phyloP scores from a whole-genome alignment of 2,329 filamentous ascomycete species.

The Penicillium sp. region DNA sequence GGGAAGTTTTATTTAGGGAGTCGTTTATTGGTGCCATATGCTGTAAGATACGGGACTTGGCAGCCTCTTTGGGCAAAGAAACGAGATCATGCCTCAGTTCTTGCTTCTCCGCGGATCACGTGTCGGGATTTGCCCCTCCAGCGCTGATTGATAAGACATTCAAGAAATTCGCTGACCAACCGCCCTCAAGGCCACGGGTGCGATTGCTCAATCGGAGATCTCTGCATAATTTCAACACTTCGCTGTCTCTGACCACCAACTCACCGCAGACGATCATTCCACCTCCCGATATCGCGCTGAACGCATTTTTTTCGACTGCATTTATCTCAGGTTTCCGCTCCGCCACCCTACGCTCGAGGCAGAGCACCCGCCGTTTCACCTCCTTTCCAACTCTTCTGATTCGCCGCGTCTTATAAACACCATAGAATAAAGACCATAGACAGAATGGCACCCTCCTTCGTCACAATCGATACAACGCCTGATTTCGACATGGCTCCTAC shows the following conservation, averaged over 20 bases:
- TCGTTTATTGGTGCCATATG: not conserved
- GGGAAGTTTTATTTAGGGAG: not conserved
- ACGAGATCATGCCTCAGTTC: not conserved
- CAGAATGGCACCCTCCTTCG: slow-evolving; percentile 23
- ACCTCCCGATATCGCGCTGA: not conserved
- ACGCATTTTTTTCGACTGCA: not conserved
- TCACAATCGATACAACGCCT: slow-evolving; percentile 59
- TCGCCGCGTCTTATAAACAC: not conserved
- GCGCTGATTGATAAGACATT: slow-evolving; percentile 11
- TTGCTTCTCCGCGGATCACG: slow-evolving; percentile 16
- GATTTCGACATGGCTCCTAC: slow-evolving; percentile 53
- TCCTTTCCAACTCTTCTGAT: not conserved
- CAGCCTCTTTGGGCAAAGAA: not conserved
- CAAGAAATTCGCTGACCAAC: slow-evolving; percentile 8
- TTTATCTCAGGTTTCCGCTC: too few relatives aligned
- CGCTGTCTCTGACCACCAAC: not conserved
- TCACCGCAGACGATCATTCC: not conserved
- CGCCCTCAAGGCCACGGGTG: not conserved
- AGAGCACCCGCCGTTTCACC: not conserved
- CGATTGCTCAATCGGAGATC: slow-evolving; percentile 4
- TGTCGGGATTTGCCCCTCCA: slow-evolving; percentile 6
- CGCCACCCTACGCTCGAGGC: not conserved
- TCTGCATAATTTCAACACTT: not conserved
- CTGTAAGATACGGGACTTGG: not conserved
- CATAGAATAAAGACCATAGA: slow-evolving; percentile 1